Evolutionary conservation across 208 protist genomes (phyloP).

Genomic region (Wallacemonas sp.): DNA sequence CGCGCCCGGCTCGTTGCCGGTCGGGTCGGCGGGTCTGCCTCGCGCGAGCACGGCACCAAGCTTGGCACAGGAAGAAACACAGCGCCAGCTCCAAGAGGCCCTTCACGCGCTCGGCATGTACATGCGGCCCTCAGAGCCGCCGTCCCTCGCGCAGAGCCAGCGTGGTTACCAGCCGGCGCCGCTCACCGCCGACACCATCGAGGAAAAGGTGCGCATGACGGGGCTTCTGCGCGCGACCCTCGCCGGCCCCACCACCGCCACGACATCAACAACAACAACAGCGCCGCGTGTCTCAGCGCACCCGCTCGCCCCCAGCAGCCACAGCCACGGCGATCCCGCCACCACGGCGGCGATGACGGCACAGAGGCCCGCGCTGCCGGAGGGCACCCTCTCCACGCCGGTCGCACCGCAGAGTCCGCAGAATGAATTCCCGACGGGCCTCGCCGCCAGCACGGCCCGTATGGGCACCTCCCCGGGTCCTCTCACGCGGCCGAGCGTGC

Average conservation of each 20-base stretch:
- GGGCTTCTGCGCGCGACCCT: no score
- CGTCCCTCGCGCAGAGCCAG: neutral
- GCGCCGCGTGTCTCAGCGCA: neutral
- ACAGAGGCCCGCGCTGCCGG: no score
- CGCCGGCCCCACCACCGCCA: no score
- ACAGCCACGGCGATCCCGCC: no score
- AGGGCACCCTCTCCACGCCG: constrained; percentile 6
- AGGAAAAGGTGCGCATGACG: no score
- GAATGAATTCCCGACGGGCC: neutral
- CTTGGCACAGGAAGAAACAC: constrained; percentile 1
- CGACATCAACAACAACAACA: neutral
- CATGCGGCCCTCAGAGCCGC: neutral
- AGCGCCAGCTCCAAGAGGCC: constrained; percentile 12
- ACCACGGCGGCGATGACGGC: no score
- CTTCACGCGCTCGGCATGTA: constrained; percentile 1
- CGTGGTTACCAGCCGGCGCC: neutral
- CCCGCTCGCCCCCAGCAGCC: neutral
- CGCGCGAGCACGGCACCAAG: neutral
- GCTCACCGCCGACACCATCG: neutral
- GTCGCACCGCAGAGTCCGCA: neutral
- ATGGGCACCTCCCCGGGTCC: no score
- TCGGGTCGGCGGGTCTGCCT: neutral
- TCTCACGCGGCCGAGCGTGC: no score
- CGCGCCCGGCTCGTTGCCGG: no score
- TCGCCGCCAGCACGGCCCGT: neutral